These are phyloP conservation scores for Solanum boliviense DNA, from an alignment of 257 asterid species.

Conservation along the genomic window DNA sequence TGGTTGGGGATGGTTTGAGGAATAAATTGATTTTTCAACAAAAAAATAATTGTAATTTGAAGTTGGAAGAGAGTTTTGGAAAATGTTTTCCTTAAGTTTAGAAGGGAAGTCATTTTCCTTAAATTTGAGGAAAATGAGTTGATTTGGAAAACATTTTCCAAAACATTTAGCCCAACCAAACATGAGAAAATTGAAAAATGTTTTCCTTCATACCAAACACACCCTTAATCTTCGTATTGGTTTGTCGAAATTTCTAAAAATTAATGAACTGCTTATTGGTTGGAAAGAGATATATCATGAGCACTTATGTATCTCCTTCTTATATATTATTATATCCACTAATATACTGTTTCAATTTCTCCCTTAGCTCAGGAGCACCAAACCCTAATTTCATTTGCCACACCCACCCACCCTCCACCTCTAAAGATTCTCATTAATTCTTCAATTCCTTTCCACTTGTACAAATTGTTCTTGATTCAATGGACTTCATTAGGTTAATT, in stretches of 20 bases:
- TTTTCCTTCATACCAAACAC: too few relatives aligned
- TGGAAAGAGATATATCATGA: not conserved
- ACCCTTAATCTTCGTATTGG: not conserved
- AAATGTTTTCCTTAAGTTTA: too few relatives aligned
- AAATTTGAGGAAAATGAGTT: too few relatives aligned
- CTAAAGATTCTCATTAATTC: not conserved
- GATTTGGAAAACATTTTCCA: too few relatives aligned
- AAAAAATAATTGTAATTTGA: too few relatives aligned
- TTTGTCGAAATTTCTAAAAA: not conserved
- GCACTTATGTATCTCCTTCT: not conserved
- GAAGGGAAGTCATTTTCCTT: too few relatives aligned
- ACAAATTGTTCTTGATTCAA: not conserved
- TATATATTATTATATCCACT: conserved; percentile 8
- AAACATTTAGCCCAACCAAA: too few relatives aligned
- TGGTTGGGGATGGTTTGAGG: too few relatives aligned
- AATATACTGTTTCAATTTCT: conserved; percentile 11
- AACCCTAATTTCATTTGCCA: not conserved
- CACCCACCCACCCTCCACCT: not conserved
- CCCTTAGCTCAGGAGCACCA: conserved; percentile 15
- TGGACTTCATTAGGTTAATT: not conserved
- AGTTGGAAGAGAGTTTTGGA: too few relatives aligned
- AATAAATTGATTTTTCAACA: too few relatives aligned
- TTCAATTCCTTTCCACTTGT: not conserved
- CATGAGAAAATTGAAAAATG: too few relatives aligned
- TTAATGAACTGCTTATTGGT: not conserved